Percentiles rank a stretch among this genome's conserved stretches.
Conservation (phyloP, 2,329 filamentous ascomycete genomes). For the Pseudocercospora crystallina region DNA sequence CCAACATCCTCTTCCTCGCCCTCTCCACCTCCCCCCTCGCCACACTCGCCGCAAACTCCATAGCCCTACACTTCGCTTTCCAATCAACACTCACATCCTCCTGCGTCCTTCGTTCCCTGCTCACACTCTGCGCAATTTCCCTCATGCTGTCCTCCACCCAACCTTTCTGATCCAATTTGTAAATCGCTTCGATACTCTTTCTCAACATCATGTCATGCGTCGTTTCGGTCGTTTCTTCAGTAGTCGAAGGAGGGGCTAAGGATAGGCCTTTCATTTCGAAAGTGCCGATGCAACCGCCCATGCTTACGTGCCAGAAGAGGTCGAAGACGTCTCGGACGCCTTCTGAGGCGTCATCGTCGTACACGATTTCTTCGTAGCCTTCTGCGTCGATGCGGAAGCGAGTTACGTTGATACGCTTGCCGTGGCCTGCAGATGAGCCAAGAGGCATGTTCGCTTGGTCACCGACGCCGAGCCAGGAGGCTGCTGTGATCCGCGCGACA, state of each 20-base stretch:
- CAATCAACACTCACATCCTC: constrained; percentile 31
- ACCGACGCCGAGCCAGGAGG: constrained; percentile 43
- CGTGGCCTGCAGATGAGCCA: constrained; percentile 33
- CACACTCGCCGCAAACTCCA: constrained; percentile 33
- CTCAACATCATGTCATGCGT: constrained; percentile 27
- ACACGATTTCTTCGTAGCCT: constrained; percentile 35
- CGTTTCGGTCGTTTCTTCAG: constrained; percentile 7
- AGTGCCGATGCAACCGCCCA: constrained; percentile 43
- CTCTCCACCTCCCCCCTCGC: constrained; percentile 35
- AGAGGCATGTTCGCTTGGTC: constrained; percentile 38
- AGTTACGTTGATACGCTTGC: constrained; percentile 42
- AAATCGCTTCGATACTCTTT: constrained; percentile 19
- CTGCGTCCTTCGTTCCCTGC: constrained; percentile 2
- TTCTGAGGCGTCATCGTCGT: constrained; percentile 40
- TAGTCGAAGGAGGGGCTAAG: constrained; percentile 11
- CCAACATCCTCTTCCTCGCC: constrained; percentile 31
- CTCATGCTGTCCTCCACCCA: constrained; percentile 23
- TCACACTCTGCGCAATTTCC: constrained; percentile 18
- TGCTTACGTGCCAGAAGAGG: constrained; percentile 43
- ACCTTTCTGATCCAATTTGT: constrained; percentile 17
- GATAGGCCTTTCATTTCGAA: constrained; percentile 45
- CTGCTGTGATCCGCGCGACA: constrained; percentile 41
- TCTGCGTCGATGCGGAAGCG: constrained; percentile 40
- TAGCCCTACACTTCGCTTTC: constrained; percentile 30
- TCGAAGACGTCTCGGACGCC: constrained; percentile 47